Conservation (phyloP, 305 asterid genomes). For the Solanum chacoense region DNA sequence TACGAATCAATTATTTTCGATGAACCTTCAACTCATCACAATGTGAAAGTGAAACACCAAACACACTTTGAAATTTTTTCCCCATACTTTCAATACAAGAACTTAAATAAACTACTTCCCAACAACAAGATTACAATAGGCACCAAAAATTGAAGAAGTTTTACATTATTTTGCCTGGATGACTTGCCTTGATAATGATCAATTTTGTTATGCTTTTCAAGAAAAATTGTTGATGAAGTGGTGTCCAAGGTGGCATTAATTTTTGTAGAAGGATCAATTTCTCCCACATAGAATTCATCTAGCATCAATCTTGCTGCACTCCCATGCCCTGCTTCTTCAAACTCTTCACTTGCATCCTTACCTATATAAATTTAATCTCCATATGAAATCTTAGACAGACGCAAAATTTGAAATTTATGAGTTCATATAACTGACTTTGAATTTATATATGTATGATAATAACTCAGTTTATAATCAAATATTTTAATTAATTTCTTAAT, state of each 20-base stretch:
- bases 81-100: background rate
- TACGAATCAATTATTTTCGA: background rate
- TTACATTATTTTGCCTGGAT: background rate
- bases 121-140: constrained; percentile 19
- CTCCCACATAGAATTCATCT: constrained; percentile 61
- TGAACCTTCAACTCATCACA: fast-evolving
- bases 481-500: background rate
- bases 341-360: constrained; percentile 62
- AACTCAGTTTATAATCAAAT: background rate
- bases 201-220: background rate
- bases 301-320: constrained; percentile 72
- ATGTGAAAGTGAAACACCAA: background rate
- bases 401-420: background rate
- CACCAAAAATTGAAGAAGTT: constrained; percentile 6
- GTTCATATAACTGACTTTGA: background rate
- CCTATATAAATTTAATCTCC: constrained; percentile 14
- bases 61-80: background rate
- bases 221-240: background rate
- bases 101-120: constrained; percentile 5
- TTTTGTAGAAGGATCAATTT: constrained; percentile 28
- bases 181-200: background rate
- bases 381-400: background rate
- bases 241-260: background rate
- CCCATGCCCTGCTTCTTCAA: constrained; percentile 73
- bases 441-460: background rate